Conservation (phyloP, 805 yeast species). For the Clavispora phyllophila region DNA sequence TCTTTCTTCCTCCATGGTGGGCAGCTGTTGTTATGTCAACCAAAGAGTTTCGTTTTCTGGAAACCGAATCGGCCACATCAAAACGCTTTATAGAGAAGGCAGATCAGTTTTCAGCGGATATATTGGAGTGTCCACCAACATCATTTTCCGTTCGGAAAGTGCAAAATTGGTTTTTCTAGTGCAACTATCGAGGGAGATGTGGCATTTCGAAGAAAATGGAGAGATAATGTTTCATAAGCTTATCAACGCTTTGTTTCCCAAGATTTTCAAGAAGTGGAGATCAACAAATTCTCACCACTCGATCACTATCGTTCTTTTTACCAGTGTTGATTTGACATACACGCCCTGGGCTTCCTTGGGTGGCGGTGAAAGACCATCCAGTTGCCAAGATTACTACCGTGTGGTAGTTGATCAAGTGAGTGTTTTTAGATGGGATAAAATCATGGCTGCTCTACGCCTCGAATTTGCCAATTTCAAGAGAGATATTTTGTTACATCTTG, state of each 20-base stretch:
- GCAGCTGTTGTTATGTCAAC: constrained; percentile 59
- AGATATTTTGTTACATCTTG: constrained; percentile 55
- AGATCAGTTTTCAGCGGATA: constrained; percentile 69
- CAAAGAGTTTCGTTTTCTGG: constrained; percentile 62
- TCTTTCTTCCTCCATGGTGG: constrained; percentile 55
- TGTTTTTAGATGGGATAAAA: constrained; percentile 83
- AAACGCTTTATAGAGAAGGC: constrained; percentile 63
- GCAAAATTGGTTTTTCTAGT: constrained; percentile 78
- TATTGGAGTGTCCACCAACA: constrained; percentile 66
- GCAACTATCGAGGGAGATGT: constrained; percentile 93
- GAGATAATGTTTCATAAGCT: constrained; percentile 90
- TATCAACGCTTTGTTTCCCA: constrained; percentile 88
- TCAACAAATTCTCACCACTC: constrained; percentile 84
- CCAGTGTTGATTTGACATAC: constrained; percentile 62
- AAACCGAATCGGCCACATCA: constrained; percentile 57
- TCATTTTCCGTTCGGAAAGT: constrained; percentile 87
- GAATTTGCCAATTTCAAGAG: constrained; percentile 81
- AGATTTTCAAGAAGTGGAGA: constrained; percentile 83
- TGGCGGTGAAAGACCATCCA: constrained; percentile 66
- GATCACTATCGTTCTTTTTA: constrained; percentile 83
- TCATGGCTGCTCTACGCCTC: constrained; percentile 78
- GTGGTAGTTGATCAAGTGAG: constrained; percentile 95
- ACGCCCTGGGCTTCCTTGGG: constrained; percentile 53
- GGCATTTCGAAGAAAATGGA: constrained; percentile 96
- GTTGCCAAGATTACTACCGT: constrained; percentile 75